Base-by-base conservation (phyloP, 2,329 filamentous ascomycete genomes). In the Zymoseptoria pseudotritici region DNA sequence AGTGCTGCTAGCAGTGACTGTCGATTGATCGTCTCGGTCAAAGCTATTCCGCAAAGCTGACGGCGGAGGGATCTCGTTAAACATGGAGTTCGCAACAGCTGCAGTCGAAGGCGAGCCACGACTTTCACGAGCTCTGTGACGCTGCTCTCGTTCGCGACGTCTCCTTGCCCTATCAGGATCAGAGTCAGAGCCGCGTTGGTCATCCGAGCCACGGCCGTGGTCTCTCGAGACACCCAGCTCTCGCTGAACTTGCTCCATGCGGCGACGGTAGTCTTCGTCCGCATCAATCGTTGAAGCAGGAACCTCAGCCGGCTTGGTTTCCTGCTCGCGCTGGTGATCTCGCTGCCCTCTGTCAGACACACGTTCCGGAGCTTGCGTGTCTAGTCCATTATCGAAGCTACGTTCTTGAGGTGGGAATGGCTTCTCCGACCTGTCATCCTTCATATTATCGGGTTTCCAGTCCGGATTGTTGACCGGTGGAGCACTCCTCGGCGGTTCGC, bases 181-280 rank as follows among this genome's bases (percentile, higher is more conserved):
- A 11, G 65, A 67, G 24, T 71, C 71, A 8, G 64, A 61, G 20
- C 58, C 61, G 19, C 62, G 61, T 20, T 59, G 54, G 13, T 66
- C 63, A 21, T 64, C 61, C 2, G 59, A 50, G 11, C 67, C 71
- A 42, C 73, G 73, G 22, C 22, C 22, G 10, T 13, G 22, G 29
- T 53, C 52, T 29, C 24, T 24, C 22, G 22, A 29, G n/a, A 53
- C 52, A 22, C 77, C 76, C 4, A 77, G 70, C 65, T 80, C 78
- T 58, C 75, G 72, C 60, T 77, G 76, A 17, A 80, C 73, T 61
- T 78, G 74, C 56, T 77, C 75, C 58, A 81, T 73, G 8, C 79
- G 75, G 29, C 78, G 77, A 51, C 78, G 76, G 63, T 80, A 81
- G 42, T 81, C 79, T 63, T 80, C 78, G 50, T 81, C 79, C 4